Evolutionary conservation across 495 filamentous ascomycete genomes (phyloP), one percentile per base, ranked within the genome.

Genomic region (Xylaria castorea): DNA sequence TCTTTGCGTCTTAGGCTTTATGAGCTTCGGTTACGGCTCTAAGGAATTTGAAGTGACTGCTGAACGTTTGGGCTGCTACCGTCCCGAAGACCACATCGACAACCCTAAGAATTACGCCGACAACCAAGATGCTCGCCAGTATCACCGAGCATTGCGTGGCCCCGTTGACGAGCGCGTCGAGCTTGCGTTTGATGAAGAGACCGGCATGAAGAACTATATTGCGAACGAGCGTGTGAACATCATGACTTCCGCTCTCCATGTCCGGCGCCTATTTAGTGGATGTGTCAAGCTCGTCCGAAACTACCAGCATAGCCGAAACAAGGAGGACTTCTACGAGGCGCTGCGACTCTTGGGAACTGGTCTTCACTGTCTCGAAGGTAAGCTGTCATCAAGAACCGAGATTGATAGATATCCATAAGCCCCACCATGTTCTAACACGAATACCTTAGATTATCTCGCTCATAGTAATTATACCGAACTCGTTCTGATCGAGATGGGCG

Each of bases 141-240:
- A 94, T 75, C 92, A 97, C 76, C 84, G 74, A 65, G 89, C 92
- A 68, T 90, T 97, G 61, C 91, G 94, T 66, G 93, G 91, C 5
- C 94, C 92, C 1, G 85, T 97, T 36, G 89, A 97, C 74, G 94
- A 97, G 81, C 77, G 85, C 42, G 86, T 88, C 25, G 94, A 97
- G 81, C 86, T 97, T 22, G 88, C 86, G 20, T 88, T 97, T 75
- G 92, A 97, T 76, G 83, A 83, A 2, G 84, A 89, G 71, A 93
- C 91, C n/a, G 94, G 94, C 53, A 84, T 97, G 81, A 97, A 97
- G 82, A 93, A 92, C 75, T 97, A 97, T 77, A 97, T 97, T 79
- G 93, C 94, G 30, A 92, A 93, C 53, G 94, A 97, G 78, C 82
- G 88, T 58, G 80, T 87, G 34, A 87, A 86, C 61, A 94, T 96